Evolutionary conservation across 78 protist species (phyloP).

Genomic region (Speleostelium caveatum): DNA sequence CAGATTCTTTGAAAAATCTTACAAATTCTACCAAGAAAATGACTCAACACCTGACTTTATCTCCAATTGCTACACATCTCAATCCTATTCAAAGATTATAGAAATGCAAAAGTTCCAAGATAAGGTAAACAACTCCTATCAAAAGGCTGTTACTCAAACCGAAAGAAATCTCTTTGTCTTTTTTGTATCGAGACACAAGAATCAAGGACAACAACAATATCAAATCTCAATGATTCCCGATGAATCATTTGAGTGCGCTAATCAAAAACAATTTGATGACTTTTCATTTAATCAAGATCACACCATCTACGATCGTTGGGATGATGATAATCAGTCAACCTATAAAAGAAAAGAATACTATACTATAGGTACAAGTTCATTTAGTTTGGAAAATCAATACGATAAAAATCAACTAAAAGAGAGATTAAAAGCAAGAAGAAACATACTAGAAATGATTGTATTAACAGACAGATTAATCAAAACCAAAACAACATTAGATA

Average conservation of each 20-base stretch:
- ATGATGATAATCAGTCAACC: no score
- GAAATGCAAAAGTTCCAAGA: slow-evolving; percentile 68
- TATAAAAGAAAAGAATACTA: no score
- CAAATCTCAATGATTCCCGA: neutral
- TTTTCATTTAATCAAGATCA: slow-evolving; percentile 58
- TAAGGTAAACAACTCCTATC: slow-evolving; percentile 27
- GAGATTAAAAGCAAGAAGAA: no score
- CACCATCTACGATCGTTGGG: slow-evolving; percentile 4
- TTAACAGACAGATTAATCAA: no score
- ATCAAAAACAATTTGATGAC: neutral
- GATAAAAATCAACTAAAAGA: no score
- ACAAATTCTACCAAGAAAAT: slow-evolving; percentile 56
- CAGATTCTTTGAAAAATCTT: neutral
- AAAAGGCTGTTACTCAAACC: slow-evolving; percentile 11
- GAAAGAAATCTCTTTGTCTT: slow-evolving; percentile 33
- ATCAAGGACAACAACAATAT: neutral
- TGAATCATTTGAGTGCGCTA: neutral
- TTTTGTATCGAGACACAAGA: slow-evolving; percentile 3
- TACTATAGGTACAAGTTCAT: no score
- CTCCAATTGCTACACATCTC: slow-evolving; percentile 34
- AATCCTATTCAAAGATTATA: slow-evolving; percentile 8
- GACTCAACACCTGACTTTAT: slow-evolving; percentile 50
- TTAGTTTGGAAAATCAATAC: no score
- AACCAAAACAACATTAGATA: no score
- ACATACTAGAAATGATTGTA: no score